Evolutionary conservation across 2,329 filamentous ascomycete species (phyloP), one percentile per base, ranked within the genome.

Genomic region (Fulvia fulva): DNA sequence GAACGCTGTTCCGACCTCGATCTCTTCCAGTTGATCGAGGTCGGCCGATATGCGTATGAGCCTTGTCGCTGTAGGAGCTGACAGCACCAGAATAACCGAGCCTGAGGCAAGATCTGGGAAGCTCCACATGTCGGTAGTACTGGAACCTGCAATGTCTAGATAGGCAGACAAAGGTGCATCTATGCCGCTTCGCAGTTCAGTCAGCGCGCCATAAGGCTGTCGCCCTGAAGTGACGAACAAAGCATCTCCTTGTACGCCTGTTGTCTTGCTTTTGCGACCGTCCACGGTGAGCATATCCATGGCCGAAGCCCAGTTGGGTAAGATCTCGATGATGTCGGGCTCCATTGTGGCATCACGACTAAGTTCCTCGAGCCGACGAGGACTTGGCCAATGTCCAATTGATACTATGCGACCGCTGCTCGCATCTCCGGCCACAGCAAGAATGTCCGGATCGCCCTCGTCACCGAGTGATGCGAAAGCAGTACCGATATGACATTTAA

Each of bases 371-470:
- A 62, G 72, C 60, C 26, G 57, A n/a, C 58, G 59, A n/a, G 50
- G 32, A 23, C 56, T 61, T 19, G 63, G 64, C 63, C 63, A 70
- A 25, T 59, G 62, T 6, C 68, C 70, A 45, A 72, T 70, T 2
- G 62, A 65, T 1, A 69, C 63, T 2, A 71, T 52, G 2, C 56
- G 56, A 2, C 92, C 92, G 60, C 87, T 83, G 8, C 91, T 89
- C 54, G 87, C 88, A 63, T 89, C 87, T 0, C 93, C 91, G 4
- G 88, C 89, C 50, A 88, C 84, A 34, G 95, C 82, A 49, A 96
- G 77, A n/a, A 95, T 81, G 71, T 96, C 92, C 2, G 86, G 85
- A 58, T 85, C 34, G 81, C 77, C 62, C 84, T 83, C 55, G 63
- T 89, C 79, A 57, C 79, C 78, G 19, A 83, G 70, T 54, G 86